Evolutionary conservation across 176 grass and related monocot species (phyloP).

Genomic region (Lolium multiflorum): DNA sequence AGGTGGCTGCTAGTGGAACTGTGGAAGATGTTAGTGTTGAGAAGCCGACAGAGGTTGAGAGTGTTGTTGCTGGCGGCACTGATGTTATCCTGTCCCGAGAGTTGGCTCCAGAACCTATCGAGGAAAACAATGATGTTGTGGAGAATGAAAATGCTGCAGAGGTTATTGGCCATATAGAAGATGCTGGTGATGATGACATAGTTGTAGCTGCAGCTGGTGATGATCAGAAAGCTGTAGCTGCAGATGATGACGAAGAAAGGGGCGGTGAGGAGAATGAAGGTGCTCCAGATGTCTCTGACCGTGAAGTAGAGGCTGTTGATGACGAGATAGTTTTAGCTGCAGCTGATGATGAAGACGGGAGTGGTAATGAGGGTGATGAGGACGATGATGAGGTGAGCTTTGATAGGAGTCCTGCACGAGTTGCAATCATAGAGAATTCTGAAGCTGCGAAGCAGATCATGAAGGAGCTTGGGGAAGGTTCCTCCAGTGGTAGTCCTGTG

Average conservation of each 20-base stretch:
- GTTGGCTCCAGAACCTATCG: constrained; percentile 26
- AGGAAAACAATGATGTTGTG: background rate
- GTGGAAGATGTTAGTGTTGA: constrained; percentile 30
- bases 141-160: constrained; percentile 35
- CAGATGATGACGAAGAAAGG: constrained; percentile 31
- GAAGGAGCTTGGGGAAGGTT: constrained; percentile 67
- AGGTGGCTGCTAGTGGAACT: constrained; percentile 3
- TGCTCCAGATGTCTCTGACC: constrained; percentile 22
- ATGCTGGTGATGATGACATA: constrained; percentile 34
- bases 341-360: constrained; percentile 35
- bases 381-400: constrained; percentile 52
- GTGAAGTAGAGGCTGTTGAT: constrained; percentile 30
- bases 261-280: constrained; percentile 29
- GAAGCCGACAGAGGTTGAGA: constrained; percentile 30
- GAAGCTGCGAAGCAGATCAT: constrained; percentile 64
- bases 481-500: constrained; percentile 44
- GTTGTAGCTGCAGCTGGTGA: constrained; percentile 31
- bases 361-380: constrained; percentile 58
- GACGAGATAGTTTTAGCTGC: constrained; percentile 35
- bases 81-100: constrained; percentile 31
- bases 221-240: constrained; percentile 32
- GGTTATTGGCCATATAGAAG: constrained; percentile 12
- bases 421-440: constrained; percentile 66
- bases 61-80: constrained; percentile 1
- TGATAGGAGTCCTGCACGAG: constrained; percentile 52